A percentile compares a stretch with the other conserved stretches of the same genome.
Conservation (phyloP, 129 eudicot genomes). For the Heracleum sosnowskyi region DNA sequence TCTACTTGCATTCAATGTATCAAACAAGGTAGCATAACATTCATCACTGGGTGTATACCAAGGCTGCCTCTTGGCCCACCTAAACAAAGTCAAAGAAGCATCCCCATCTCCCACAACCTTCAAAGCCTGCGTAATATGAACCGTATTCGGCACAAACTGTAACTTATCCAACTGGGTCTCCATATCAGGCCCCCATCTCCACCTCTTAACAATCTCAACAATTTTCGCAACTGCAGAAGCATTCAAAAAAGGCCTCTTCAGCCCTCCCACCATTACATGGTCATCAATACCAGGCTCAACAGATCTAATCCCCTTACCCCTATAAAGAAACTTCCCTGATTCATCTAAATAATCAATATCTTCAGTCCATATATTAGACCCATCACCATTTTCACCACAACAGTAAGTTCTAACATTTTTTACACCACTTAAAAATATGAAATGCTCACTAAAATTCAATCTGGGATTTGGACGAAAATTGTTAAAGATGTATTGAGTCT, state of each 20-base stretch:
- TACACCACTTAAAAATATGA: neutral
- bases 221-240: conserved; percentile 82
- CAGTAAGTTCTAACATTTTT: conserved; percentile 41
- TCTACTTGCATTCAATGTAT: conserved; percentile 62
- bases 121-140: conserved; percentile 66
- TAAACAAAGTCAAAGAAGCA: conserved; percentile 57
- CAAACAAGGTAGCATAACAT: conserved; percentile 59
- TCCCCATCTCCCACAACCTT: conserved; percentile 56
- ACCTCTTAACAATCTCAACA: conserved; percentile 85
- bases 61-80: conserved; percentile 81
- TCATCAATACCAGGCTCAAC: conserved; percentile 76
- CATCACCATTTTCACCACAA: conserved; percentile 23
- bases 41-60: conserved; percentile 76
- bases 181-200: conserved; percentile 99
- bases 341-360: conserved; percentile 80
- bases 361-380: conserved; percentile 59
- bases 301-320: conserved; percentile 76
- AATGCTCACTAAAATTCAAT: neutral
- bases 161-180: conserved; percentile 84
- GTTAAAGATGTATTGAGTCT: conserved; percentile 21
- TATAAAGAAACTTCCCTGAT: conserved; percentile 58
- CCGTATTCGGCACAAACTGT: conserved; percentile 83
- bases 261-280: conserved; percentile 82
- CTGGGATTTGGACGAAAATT: conserved; percentile 7
- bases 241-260: conserved; percentile 71